Base-by-base conservation (phyloP, 2,329 filamentous ascomycete species). In the Fonsecaea nubica region DNA sequence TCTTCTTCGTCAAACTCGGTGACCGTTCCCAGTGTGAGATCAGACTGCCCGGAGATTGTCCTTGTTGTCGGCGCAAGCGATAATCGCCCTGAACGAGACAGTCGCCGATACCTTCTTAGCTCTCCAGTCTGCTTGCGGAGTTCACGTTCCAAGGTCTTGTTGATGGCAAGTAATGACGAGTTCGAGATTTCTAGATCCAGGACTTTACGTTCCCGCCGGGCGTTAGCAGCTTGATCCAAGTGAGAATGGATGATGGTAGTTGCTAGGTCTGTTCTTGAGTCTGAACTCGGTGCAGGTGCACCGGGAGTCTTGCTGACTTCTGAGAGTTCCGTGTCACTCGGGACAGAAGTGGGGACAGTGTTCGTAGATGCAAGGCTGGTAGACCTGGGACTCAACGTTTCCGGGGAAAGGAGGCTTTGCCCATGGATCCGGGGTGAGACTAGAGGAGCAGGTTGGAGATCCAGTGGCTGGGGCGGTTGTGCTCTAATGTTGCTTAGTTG, bases 101-200 rank as follows among this genome's bases (percentile, higher is more conserved):
- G 81, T n/a, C 95, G 88, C 59, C 92, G 88, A 76, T 90, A 98
- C 52, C 94, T 86, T 64, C 95, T 89, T 36, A 99, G 77, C 76
- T 99, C 95, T 0, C 91, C 87, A 42, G 91, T 94, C 74, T 98
- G 94, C 76, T 96, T 96, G 32, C 93, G 88, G 73, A 99, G 85
- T 76, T 98, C 92, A 30, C 92, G 87, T 79, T 99, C 95, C 0
- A 99, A 81, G 0, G 93, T 95, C 61, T 93, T 86, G 76, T 99
- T 99, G 80, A 99, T 98, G 48, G 95, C 95, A 64, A 97, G 87
- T 2, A 99, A 85, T 1, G 93, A 97, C 0, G 92, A 95, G 75
- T 99, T 99, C 63, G 91, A 97, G 70, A 99, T 99, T 76, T 99
- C 92, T 5, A 99, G 83, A 76, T 99, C 95, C 72, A 98, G 87